Conservation (phyloP, 306 rosid genomes). For the Sophora flavescens region DNA sequence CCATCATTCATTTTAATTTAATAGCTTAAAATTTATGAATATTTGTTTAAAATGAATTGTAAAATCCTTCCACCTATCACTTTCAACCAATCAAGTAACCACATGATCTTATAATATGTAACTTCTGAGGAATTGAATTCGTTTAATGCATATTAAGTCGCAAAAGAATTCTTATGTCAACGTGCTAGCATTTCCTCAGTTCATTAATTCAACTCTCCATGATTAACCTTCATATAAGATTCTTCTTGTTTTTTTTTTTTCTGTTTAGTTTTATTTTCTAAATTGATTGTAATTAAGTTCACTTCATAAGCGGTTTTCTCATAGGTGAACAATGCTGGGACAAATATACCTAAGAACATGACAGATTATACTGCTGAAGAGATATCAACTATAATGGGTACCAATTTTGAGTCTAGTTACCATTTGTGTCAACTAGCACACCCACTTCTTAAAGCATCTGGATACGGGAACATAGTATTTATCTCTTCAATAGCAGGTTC, state of each 20-base stretch:
- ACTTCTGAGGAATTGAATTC: no score
- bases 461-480: conserved; percentile 1
- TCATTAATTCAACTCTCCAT: background rate
- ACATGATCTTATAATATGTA: no score
- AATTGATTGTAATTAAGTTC: background rate
- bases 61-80: no score
- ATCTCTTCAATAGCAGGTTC: conserved; percentile 7
- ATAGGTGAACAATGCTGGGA: conserved; percentile 57
- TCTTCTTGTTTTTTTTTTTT: background rate
- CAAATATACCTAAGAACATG: background rate
- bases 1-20: no score
- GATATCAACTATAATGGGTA: conserved; percentile 13
- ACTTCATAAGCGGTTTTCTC: background rate
- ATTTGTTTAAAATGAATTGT: background rate
- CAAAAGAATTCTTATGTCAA: background rate
- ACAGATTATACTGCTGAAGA: conserved; percentile 23
- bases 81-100: no score
- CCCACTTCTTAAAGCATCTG: conserved; percentile 12
- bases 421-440: conserved; percentile 42
- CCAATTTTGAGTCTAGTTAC: conserved; percentile 39
- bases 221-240: background rate
- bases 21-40: no score
- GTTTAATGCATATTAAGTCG: background rate
- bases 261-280: no score
- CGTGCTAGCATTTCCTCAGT: background rate